phyloP scores from a whole-genome alignment of 768 basidiomycete species.

The Boletus sp. region DNA sequence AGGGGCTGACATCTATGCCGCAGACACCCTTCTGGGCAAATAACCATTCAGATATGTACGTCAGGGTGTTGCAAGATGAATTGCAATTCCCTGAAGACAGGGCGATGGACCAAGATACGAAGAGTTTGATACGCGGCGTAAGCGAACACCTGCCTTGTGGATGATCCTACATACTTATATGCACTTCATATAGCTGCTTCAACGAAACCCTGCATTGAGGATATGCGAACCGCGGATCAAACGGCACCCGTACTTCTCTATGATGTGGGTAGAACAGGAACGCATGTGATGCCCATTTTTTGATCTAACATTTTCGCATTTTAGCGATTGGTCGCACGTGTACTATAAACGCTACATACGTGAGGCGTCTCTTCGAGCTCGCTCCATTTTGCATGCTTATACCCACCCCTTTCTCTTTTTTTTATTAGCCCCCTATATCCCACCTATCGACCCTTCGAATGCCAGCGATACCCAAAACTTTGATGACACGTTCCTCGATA shows the following conservation, averaged over 20 bases:
- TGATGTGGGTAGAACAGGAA: conserved; percentile 60
- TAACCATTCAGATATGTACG: conserved; percentile 94
- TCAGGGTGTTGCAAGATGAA: conserved; percentile 86
- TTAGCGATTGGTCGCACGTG: conserved; percentile 90
- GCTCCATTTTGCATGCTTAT: conserved; percentile 10
- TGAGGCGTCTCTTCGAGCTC: conserved; percentile 36
- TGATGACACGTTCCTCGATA: conserved; percentile 93
- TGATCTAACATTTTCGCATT: conserved; percentile 16
- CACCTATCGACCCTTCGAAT: conserved; percentile 85
- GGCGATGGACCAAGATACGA: conserved; percentile 92
- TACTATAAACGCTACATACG: conserved; percentile 94
- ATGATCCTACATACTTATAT: conserved; percentile 8
- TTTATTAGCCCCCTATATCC: conserved; percentile 80
- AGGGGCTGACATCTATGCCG: conserved; percentile 14
- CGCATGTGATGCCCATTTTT: conserved; percentile 3
- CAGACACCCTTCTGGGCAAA: conserved; percentile 92
- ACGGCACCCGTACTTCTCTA: conserved; percentile 90
- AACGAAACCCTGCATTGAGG: conserved; percentile 86
- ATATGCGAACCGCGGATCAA: conserved; percentile 94
- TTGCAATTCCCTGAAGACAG: conserved; percentile 85
- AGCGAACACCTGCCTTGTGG: conserved; percentile 29
- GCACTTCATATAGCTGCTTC: conserved; percentile 61
- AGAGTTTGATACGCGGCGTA: conserved; percentile 92
- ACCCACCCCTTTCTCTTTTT: conserved; percentile 8
- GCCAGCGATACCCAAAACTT: conserved; percentile 98